phyloP scores from a whole-genome alignment of 2,329 filamentous ascomycete species.

The Parastagonospora avenae region DNA sequence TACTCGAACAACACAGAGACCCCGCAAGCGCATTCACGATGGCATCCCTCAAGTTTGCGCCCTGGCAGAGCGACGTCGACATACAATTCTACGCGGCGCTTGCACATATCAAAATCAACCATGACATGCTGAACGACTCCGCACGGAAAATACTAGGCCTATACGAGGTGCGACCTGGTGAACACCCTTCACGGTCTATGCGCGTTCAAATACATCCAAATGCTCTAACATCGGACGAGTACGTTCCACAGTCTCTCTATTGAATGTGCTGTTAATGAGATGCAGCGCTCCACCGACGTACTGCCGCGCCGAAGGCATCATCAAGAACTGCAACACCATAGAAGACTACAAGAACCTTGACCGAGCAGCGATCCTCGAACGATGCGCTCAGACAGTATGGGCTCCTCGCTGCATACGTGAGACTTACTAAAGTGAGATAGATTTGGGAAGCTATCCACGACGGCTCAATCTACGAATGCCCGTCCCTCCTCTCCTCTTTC shows the following conservation, averaged over 20 bases:
- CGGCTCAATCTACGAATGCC: constrained; percentile 93
- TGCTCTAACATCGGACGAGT: constrained; percentile 84
- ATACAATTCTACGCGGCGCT: constrained; percentile 92
- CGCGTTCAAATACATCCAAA: constrained; percentile 90
- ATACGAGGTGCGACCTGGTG: constrained; percentile 79
- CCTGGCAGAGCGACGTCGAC: constrained; percentile 93
- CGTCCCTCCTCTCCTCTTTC: constrained; percentile 88
- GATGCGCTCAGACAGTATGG: constrained; percentile 76
- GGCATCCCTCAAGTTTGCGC: constrained; percentile 72
- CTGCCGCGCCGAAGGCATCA: constrained; percentile 87
- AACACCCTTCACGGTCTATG: constrained; percentile 75
- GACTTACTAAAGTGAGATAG: constrained; percentile 52
- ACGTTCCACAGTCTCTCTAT: constrained; percentile 48
- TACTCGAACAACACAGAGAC: constrained; percentile 2
- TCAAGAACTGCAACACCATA: constrained; percentile 94
- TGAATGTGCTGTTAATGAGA: constrained; percentile 12
- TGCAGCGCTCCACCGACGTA: constrained; percentile 49
- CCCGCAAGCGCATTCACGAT: constrained; percentile 26
- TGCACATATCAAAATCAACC: constrained; percentile 92
- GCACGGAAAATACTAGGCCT: constrained; percentile 83
- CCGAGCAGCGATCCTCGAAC: constrained; percentile 76
- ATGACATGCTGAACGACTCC: constrained; percentile 95
- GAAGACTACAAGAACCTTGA: constrained; percentile 89
- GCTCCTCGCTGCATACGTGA: neutral
- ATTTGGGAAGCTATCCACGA: constrained; percentile 98